Percentiles rank a stretch among this genome's conserved stretches.
Evolutionary conservation across 768 basidiomycete genomes (phyloP).

Genomic region (Paxillus ammoniavirescens): DNA sequence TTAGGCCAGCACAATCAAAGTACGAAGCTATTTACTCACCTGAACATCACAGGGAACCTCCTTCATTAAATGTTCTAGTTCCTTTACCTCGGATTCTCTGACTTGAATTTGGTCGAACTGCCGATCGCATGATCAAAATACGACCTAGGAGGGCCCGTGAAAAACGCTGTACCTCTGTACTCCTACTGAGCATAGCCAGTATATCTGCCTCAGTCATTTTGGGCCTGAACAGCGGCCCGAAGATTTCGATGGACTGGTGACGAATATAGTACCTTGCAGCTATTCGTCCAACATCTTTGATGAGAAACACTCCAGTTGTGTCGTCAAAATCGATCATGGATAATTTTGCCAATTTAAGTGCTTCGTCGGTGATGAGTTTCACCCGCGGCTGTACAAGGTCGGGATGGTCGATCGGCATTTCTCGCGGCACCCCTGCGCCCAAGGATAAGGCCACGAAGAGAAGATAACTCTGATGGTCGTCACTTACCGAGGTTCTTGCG

Average conservation of each 20-base stretch:
- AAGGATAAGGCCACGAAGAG: constrained; percentile 6
- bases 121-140: background rate
- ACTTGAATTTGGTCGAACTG: constrained; percentile 96
- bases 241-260: constrained; percentile 80
- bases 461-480: background rate
- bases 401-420: constrained; percentile 67
- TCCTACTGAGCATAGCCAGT: constrained; percentile 80
- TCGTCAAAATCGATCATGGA: constrained; percentile 83
- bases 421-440: constrained; percentile 66
- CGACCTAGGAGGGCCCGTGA: background rate
- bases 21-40: constrained; percentile 39
- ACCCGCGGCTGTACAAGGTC: constrained; percentile 67
- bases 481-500: constrained; percentile 81
- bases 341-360: constrained; percentile 60
- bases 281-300: constrained; percentile 93
- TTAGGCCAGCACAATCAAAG: background rate
- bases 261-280: constrained; percentile 97
- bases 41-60: constrained; percentile 77
- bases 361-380: constrained; percentile 65
- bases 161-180: constrained; percentile 70
- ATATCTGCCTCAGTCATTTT: constrained; percentile 94
- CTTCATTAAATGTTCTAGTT: constrained; percentile 70
- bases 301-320: constrained; percentile 54
- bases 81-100: constrained; percentile 84
- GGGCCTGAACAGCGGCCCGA: constrained; percentile 72